phyloP scores from a whole-genome alignment of 176 grass and related monocot species.

The sorghum (Sorghum bicolor) region Sorghum_bicolor_NCBIv3 NC_012870.2:24133001-24133500 shows the following conservation, averaged over 20 bases:
- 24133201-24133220: too few species aligned
- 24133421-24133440: neutral
- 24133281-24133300: too few species aligned
- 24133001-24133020: neutral
- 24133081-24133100: neutral
- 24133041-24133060: neutral
- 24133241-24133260: too few species aligned
- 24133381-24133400: neutral
- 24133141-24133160: neutral
- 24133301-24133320: too few species aligned
- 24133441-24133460: neutral
- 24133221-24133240: too few species aligned
- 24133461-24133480: neutral
- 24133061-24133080: neutral
- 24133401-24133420: neutral
- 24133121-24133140: neutral
- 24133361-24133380: neutral
- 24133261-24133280: too few species aligned
- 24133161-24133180: too few species aligned
- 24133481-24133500: too few species aligned
- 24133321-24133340: neutral
- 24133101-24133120: neutral
- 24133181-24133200: too few species aligned
- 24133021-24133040: neutral
- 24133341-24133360: neutral